Evolutionary conservation across 148 eudicot species (phyloP), one percentile per base, ranked within the genome.

Genomic region (Rhododendron ovatum): DNA sequence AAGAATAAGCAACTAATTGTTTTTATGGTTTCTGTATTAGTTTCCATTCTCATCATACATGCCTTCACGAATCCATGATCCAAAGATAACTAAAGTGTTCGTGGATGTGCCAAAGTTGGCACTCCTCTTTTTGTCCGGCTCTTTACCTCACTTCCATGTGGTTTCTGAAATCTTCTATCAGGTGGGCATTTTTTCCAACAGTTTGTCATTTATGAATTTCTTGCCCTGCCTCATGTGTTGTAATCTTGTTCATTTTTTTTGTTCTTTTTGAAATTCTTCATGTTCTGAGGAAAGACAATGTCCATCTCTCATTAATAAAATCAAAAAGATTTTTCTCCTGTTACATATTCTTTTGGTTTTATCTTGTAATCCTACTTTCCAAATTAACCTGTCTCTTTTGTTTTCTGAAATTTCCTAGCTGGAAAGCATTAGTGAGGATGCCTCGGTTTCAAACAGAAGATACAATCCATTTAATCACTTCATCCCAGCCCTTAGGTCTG

Each of bases 361-460:
- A 14, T 11, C 13, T 80, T 13, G 78, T 81, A 53, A 50, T 12
- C 43, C 20, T 39, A 33, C 48, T 37, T 43, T 57, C 37, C 43
- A 22, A 78, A 30, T 53, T 51, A 14, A 10, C 75, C 65, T 59
- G 5, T 37, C 15, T 18, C 39, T 50, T 81, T 51, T 78, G 71
- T 53, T 80, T 82, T 83, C 43, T 75, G 20, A 39, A 75, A 75
- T 75, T 75, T 75, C 79, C 28, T 92, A 97, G 99, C 87, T 97
- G 82, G 96, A 91, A 90, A 93, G 96, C 91, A 95, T 95, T 73
- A 86, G 93, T 84, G 99, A 98, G 83, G 92, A 95, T 84, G 81
- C 91, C 78, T 81, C 94, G 14, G 85, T 91, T 47, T 87, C 88
- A 20, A 91, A 87, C 79, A 89, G 84, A 86, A 90, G 51, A 71